Percentiles rank a stretch among this genome's conserved stretches.
Evolutionary conservation across 129 eudicot genomes (phyloP).

Genomic region (Escallonia rubra): DNA sequence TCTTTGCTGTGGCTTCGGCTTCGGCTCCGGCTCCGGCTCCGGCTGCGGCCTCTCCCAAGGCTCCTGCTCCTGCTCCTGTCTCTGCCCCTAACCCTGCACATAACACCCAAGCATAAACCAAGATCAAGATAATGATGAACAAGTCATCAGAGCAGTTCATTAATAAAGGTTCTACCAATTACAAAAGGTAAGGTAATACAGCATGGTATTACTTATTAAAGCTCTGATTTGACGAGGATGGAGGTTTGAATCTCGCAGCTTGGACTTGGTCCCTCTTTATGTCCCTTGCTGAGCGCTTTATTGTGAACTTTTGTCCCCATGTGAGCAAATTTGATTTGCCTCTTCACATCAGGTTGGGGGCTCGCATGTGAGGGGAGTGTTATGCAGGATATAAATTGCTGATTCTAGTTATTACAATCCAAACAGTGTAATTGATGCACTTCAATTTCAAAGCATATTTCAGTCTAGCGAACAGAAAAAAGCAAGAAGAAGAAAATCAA

Average conservation of each 20-base stretch:
- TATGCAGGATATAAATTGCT: no score
- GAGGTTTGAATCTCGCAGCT: no score
- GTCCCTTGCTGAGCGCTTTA: no score
- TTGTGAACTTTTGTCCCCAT: no score
- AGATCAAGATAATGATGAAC: neutral
- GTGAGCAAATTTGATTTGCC: neutral
- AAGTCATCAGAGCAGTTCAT: neutral
- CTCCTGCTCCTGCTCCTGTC: slow-evolving; percentile 43
- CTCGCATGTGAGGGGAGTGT: no score
- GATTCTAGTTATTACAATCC: neutral
- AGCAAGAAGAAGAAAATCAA: neutral
- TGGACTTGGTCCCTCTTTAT: no score
- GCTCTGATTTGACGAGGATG: neutral
- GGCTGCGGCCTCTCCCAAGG: slow-evolving; percentile 33
- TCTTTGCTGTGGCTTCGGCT: slow-evolving; percentile 28
- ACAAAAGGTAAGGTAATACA: neutral
- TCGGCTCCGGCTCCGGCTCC: slow-evolving; percentile 38
- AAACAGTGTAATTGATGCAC: neutral
- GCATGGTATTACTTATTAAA: neutral
- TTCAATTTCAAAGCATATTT: neutral
- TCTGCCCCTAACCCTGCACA: slow-evolving; percentile 26
- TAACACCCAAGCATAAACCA: neutral
- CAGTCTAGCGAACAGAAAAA: neutral
- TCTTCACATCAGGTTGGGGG: no score
- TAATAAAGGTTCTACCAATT: neutral